These are phyloP conservation scores for Exophiala phaeomuriformis DNA, from an alignment of 2,329 filamentous ascomycete genomes.

Conservation along the genomic window DNA sequence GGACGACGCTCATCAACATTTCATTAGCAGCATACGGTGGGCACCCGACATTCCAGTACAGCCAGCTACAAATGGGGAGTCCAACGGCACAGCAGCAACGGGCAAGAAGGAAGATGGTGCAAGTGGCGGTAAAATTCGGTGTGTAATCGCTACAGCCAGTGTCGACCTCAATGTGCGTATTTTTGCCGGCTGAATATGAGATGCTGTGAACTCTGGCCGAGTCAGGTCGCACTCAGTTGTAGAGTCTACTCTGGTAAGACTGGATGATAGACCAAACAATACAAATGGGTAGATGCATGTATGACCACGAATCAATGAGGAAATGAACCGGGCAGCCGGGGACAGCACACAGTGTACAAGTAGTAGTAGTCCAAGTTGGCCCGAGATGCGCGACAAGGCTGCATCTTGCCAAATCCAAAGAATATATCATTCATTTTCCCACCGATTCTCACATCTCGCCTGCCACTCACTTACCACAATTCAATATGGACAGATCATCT, in stretches of 20 bases:
- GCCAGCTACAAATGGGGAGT: constrained; percentile 19
- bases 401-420: too few relatives aligned
- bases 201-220: background rate
- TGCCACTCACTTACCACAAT: too few relatives aligned
- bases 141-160: constrained; percentile 79
- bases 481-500: too few relatives aligned
- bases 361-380: background rate
- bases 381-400: too few relatives aligned
- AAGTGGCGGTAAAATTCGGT: constrained; percentile 61
- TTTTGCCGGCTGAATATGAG: constrained; percentile 49
- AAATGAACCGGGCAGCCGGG: background rate
- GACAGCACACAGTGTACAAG: background rate
- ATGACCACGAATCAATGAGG: constrained; percentile 18
- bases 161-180: constrained; percentile 74
- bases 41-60: constrained; percentile 56
- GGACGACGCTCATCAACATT: constrained; percentile 69
- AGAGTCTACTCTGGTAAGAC: constrained; percentile 1
- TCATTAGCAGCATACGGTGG: constrained; percentile 82
- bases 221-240: background rate
- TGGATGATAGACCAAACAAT: constrained; percentile 15
- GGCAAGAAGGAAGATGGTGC: constrained; percentile 46
- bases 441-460: too few relatives aligned
- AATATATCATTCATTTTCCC: background rate
- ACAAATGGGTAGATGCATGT: constrained; percentile 10
- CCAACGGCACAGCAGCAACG: constrained; percentile 31